These are phyloP conservation scores for Ceratobasidium sp. DNA, from an alignment of 1,284 basidiomycete species.

Conservation along the genomic window DNA sequence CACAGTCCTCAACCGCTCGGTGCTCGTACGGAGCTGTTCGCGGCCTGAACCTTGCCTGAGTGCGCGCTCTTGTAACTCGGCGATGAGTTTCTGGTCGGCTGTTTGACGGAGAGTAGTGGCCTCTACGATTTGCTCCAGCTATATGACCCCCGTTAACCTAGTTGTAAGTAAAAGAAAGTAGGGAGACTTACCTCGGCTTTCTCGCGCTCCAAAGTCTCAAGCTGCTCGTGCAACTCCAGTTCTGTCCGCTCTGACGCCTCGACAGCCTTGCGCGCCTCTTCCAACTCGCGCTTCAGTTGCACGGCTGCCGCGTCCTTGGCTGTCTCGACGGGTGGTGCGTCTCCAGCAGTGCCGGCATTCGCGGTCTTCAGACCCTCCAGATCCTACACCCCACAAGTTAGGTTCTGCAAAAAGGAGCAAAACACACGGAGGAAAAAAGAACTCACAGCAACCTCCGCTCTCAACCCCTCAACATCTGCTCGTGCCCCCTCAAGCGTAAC, in stretches of 20 bases:
- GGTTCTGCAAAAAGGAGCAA: constrained; percentile 8
- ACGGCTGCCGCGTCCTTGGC: constrained; percentile 61
- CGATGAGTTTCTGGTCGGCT: constrained; percentile 25
- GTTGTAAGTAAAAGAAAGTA: constrained; percentile 13
- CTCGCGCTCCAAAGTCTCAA: constrained; percentile 55
- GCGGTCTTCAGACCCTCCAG: constrained; percentile 63
- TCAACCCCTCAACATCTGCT: constrained; percentile 88
- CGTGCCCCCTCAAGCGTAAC: constrained; percentile 90
- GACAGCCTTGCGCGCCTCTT: constrained; percentile 49
- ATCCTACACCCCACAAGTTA: constrained; percentile 60
- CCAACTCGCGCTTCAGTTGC: constrained; percentile 60
- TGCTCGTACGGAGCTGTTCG: background rate
- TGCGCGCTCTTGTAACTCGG: constrained; percentile 17
- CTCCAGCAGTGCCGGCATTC: constrained; percentile 51
- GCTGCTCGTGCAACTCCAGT: constrained; percentile 51
- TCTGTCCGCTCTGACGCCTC: constrained; percentile 51
- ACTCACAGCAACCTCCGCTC: constrained; percentile 82
- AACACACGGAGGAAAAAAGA: constrained; percentile 33
- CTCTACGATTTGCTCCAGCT: constrained; percentile 57
- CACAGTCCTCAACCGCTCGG: background rate
- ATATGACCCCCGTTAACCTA: background rate
- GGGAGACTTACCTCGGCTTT: constrained; percentile 59
- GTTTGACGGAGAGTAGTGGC: constrained; percentile 46
- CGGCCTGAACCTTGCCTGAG: constrained; percentile 4
- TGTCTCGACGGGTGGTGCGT: constrained; percentile 48